Evolutionary conservation across 768 basidiomycete species (phyloP).

Genomic region (Cubamyces sp.): DNA sequence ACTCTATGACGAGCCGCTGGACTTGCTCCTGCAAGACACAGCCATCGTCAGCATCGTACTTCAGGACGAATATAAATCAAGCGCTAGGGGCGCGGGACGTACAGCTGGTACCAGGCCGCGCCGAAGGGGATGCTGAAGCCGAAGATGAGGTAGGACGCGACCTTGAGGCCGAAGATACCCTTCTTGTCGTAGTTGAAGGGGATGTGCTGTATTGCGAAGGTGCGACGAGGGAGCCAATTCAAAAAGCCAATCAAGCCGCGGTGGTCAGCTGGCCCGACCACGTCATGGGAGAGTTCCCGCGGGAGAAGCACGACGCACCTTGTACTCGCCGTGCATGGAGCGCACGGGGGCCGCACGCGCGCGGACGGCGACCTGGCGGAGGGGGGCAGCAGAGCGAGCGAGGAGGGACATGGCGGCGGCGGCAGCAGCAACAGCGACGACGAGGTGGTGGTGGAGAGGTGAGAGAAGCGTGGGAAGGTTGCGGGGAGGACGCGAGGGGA

Average conservation of each 20-base stretch:
- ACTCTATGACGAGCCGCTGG: slow-evolving; percentile 19
- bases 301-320: slow-evolving; percentile 14
- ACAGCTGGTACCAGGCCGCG: slow-evolving; percentile 69
- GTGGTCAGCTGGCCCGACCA: slow-evolving; percentile 5
- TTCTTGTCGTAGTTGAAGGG: slow-evolving; percentile 40
- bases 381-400: slow-evolving; percentile 31
- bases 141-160: slow-evolving; percentile 48
- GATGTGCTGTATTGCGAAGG: slow-evolving; percentile 31
- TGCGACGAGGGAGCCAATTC: too few relatives aligned
- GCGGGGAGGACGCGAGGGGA: neutral
- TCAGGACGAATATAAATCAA: neutral
- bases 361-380: slow-evolving; percentile 33
- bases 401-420: slow-evolving; percentile 30
- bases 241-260: too few relatives aligned
- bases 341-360: slow-evolving; percentile 27
- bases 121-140: slow-evolving; percentile 74
- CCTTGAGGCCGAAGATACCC: slow-evolving; percentile 45
- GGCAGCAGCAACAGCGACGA: neutral
- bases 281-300: slow-evolving; percentile 1
- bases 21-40: slow-evolving; percentile 23
- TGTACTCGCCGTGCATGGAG: slow-evolving; percentile 31
- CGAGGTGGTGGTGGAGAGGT: slow-evolving; percentile 4
- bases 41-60: neutral
- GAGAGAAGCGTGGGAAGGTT: slow-evolving; percentile 14
- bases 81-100: slow-evolving; percentile 31